These are phyloP conservation scores for Lecanosticta acicola DNA, from an alignment of 2,329 filamentous ascomycete genomes.

Conservation along the genomic window DNA sequence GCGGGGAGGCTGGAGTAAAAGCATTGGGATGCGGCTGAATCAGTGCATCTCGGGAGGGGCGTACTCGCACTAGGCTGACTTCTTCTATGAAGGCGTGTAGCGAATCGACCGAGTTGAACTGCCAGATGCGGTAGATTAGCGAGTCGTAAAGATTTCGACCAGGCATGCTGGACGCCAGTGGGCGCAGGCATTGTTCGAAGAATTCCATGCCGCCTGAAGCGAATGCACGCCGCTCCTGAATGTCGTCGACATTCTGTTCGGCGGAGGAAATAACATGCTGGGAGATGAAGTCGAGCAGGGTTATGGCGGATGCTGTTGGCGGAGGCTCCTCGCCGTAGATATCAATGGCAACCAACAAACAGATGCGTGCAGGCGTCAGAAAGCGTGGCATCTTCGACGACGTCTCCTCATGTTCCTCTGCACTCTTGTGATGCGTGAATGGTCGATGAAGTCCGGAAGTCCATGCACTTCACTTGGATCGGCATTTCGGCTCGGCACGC, in stretches of 20 bases:
- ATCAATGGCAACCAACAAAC: conserved; percentile 71
- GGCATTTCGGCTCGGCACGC: not conserved
- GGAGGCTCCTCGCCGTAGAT: conserved; percentile 53
- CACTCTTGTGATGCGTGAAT: too few species aligned
- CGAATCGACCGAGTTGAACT: conserved; percentile 72
- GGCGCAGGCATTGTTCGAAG: conserved; percentile 19
- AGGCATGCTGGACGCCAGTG: conserved; percentile 47
- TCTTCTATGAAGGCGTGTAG: conserved; percentile 60
- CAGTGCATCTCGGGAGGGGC: conserved; percentile 33
- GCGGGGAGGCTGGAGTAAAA: conserved; percentile 67
- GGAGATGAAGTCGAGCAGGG: conserved; percentile 73
- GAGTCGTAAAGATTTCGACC: conserved; percentile 83
- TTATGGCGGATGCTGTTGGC: conserved; percentile 44
- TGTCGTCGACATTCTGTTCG: conserved; percentile 11
- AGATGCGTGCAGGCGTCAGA: conserved; percentile 83
- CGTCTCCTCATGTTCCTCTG: conserved; percentile 4
- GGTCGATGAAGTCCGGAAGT: too few species aligned
- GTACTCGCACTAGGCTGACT: conserved; percentile 28
- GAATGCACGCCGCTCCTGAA: conserved; percentile 15
- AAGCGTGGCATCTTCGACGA: conserved; percentile 62
- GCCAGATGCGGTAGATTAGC: conserved; percentile 77
- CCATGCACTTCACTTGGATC: not conserved
- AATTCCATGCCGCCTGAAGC: conserved; percentile 11
- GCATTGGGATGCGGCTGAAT: conserved; percentile 42
- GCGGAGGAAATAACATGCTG: conserved; percentile 49